These are phyloP conservation scores for Rhodotorula paludigena DNA, from an alignment of 768 basidiomycete species.

Conservation along the genomic window DNA sequence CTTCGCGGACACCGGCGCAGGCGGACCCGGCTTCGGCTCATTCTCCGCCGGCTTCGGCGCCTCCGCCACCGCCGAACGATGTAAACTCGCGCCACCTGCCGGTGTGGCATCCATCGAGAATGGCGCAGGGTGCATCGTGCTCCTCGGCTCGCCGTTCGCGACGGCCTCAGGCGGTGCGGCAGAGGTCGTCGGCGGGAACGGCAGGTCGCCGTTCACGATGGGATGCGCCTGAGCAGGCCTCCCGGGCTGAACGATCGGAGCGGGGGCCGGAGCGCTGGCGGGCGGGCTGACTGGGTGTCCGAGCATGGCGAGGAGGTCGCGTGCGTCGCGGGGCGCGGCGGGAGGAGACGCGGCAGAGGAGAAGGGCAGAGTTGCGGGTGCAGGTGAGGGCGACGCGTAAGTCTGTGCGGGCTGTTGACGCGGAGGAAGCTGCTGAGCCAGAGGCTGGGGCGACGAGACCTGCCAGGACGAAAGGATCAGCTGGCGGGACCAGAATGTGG, in stretches of 20 bases:
- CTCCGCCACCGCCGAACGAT: neutral
- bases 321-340: neutral
- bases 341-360: neutral
- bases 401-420: neutral
- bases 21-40: neutral
- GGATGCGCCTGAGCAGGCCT: no score
- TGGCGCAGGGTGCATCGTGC: constrained; percentile 5
- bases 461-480: neutral
- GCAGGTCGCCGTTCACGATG: no score
- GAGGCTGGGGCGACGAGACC: neutral
- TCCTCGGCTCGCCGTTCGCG: neutral
- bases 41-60: neutral
- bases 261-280: neutral
- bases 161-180: neutral
- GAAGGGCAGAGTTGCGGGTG: neutral
- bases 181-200: neutral
- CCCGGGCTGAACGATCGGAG: no score
- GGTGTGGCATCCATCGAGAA: neutral
- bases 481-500: neutral
- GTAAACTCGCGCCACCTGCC: no score
- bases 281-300: neutral
- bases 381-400: neutral
- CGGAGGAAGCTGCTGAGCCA: neutral
- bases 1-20: no score
- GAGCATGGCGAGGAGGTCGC: constrained; percentile 13